Evolutionary conservation across 306 rosid species (phyloP).

Genomic region (Vicia villosa): DNA sequence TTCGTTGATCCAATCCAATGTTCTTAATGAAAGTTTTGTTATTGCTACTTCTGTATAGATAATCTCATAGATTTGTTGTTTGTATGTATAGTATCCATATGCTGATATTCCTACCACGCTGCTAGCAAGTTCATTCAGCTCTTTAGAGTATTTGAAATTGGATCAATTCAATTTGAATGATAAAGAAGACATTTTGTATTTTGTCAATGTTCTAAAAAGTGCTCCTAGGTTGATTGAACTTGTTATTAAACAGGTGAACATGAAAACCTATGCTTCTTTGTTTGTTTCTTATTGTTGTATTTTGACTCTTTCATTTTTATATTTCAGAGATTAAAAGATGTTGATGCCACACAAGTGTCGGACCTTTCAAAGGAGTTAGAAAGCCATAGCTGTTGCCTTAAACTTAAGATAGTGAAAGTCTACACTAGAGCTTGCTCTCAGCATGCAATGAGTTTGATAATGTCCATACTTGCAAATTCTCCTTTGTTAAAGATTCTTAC

Average conservation of each 20-base stretch:
- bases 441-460: too few relatives aligned
- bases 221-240: constrained; percentile 23
- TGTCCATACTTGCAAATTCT: too few relatives aligned
- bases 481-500: too few relatives aligned
- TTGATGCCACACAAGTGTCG: not conserved
- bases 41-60: too few relatives aligned
- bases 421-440: not conserved
- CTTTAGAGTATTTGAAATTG: not conserved
- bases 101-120: not conserved
- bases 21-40: too few relatives aligned
- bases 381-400: not conserved
- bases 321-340: not conserved
- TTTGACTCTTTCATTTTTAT: not conserved
- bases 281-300: not conserved
- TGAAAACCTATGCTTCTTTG: not conserved
- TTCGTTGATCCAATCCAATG: too few relatives aligned
- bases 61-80: not conserved
- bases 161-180: not conserved
- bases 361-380: not conserved
- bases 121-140: not conserved
- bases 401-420: not conserved
- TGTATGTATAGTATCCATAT: not conserved
- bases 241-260: constrained; percentile 14
- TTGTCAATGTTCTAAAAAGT: constrained; percentile 14
- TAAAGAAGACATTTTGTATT: not conserved